These are phyloP conservation scores for Balansia obtecta DNA, from an alignment of 2,329 filamentous ascomycete species.

Conservation along the genomic window DNA sequence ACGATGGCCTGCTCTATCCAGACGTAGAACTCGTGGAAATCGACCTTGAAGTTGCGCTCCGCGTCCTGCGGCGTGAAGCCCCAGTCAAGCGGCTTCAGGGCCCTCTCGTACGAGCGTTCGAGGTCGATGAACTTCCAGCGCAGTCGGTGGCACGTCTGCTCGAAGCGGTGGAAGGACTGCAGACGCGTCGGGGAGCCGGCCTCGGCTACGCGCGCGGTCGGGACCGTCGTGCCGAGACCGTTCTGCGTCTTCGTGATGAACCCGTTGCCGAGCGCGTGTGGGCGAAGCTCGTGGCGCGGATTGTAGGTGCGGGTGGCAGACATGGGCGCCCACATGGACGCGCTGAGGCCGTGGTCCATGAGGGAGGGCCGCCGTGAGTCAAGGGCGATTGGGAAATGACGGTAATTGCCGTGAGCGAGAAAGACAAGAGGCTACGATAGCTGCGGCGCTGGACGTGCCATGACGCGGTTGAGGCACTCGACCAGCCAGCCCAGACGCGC, in stretches of 20 bases:
- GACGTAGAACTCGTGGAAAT: slow-evolving; percentile 67
- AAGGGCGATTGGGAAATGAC: neutral
- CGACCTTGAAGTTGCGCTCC: slow-evolving; percentile 63
- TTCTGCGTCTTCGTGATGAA: neutral
- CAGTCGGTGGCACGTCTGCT: slow-evolving; percentile 46
- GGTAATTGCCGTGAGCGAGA: neutral
- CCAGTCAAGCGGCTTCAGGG: slow-evolving; percentile 25
- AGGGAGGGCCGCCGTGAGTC: neutral
- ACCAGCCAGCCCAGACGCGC: no score
- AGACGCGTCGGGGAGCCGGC: slow-evolving; percentile 1
- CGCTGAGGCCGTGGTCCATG: slow-evolving; percentile 2
- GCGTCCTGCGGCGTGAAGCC: slow-evolving; percentile 30
- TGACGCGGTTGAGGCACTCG: neutral
- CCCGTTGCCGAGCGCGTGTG: slow-evolving; percentile 1
- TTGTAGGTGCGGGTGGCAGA: neutral
- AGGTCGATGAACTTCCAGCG: slow-evolving; percentile 53
- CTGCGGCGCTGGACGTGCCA: neutral
- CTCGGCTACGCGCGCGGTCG: neutral
- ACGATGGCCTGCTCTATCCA: slow-evolving; percentile 60
- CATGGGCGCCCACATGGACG: slow-evolving; percentile 7
- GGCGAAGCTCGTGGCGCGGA: neutral
- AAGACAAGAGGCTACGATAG: neutral
- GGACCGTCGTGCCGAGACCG: neutral
- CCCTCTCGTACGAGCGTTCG: slow-evolving; percentile 41
- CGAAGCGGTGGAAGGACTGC: slow-evolving; percentile 42